Evolutionary conservation across 2,329 filamentous ascomycete species (phyloP).

Genomic region (Botrytis medusae): DNA sequence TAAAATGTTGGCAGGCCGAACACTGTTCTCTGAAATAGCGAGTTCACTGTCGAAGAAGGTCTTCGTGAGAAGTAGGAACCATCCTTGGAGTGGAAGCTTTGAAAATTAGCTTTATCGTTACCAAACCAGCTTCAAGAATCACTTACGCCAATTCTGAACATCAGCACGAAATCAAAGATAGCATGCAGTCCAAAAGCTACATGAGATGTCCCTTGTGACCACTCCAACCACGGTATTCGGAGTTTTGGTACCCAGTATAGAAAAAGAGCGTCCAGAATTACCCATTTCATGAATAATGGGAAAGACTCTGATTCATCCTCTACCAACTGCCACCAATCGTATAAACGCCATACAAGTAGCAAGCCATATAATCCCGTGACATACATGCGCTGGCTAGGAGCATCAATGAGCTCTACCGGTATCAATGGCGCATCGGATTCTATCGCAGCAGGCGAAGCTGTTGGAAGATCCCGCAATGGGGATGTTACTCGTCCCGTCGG

Average conservation of each 20-base stretch:
- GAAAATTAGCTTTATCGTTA: constrained; percentile 23
- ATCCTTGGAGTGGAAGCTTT: constrained; percentile 71
- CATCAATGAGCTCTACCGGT: constrained; percentile 78
- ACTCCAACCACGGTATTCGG: constrained; percentile 95
- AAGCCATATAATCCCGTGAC: constrained; percentile 75
- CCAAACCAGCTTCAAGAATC: constrained; percentile 2
- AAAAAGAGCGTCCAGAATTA: constrained; percentile 79
- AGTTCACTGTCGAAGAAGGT: constrained; percentile 90
- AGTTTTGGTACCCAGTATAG: constrained; percentile 84
- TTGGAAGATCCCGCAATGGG: constrained; percentile 35
- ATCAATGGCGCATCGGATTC: constrained; percentile 61
- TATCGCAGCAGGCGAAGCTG: constrained; percentile 23
- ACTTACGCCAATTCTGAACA: constrained; percentile 83
- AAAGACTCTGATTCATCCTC: constrained; percentile 86
- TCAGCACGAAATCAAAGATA: constrained; percentile 76
- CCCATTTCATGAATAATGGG: constrained; percentile 92
- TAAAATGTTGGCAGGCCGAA: constrained; percentile 82
- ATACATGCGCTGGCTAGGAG: constrained; percentile 87
- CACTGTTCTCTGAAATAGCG: constrained; percentile 87
- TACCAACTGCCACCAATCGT: constrained; percentile 77
- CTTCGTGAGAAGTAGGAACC: constrained; percentile 71
- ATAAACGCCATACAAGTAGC: constrained; percentile 79
- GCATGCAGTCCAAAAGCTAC: constrained; percentile 71
- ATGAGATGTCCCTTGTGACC: constrained; percentile 65
- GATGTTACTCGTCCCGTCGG: constrained; percentile 34